Conservation (phyloP, 2,329 filamentous ascomycete species). For the Aspergillus pseudotamarii region DNA sequence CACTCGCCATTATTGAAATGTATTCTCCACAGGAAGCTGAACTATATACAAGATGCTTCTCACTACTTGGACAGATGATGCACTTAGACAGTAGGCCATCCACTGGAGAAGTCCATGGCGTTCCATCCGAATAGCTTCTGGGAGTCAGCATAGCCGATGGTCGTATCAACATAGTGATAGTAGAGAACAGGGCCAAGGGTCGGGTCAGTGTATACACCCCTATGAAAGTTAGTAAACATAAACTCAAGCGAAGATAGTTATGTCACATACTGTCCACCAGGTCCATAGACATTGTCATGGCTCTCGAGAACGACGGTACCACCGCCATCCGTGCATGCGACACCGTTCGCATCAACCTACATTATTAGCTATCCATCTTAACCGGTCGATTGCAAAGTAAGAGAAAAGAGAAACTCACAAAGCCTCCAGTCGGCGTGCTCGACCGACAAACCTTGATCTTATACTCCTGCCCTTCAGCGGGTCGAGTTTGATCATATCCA, state of each 20-base stretch:
- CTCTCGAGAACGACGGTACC: constrained; percentile 64
- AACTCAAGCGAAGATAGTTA: neutral
- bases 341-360: constrained; percentile 57
- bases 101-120: constrained; percentile 44
- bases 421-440: constrained; percentile 54
- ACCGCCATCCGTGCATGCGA: constrained; percentile 57
- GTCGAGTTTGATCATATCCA: constrained; percentile 53
- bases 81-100: constrained; percentile 48
- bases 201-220: constrained; percentile 36
- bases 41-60: neutral
- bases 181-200: constrained; percentile 59
- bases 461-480: constrained; percentile 64
- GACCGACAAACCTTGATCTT: constrained; percentile 68
- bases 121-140: constrained; percentile 54
- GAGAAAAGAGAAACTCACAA: constrained; percentile 41
- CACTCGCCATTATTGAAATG: neutral
- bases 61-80: neutral
- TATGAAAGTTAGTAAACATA: constrained; percentile 17
- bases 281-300: constrained; percentile 61
- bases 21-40: neutral
- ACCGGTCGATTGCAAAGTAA: neutral
- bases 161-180: constrained; percentile 64
- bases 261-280: constrained; percentile 64
- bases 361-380: neutral
- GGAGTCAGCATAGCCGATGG: constrained; percentile 54